Conservation (phyloP, 768 basidiomycete species). For the Kwoniella europaea region DNA sequence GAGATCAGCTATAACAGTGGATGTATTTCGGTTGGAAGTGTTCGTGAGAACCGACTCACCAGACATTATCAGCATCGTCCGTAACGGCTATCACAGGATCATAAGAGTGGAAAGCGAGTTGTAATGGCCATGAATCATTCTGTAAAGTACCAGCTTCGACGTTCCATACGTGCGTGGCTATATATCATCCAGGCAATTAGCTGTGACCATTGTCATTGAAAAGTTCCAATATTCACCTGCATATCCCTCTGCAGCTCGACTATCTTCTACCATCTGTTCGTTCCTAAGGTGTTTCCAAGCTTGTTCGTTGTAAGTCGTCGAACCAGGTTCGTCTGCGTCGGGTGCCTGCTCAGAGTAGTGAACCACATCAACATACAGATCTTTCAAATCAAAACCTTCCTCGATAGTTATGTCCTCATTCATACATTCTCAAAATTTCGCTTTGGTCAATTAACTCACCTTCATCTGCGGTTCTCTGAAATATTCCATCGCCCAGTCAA, state of each 20-base stretch:
- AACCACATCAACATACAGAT: conserved; percentile 1
- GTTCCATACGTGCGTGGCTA: conserved; percentile 58
- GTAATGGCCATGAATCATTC: conserved; percentile 58
- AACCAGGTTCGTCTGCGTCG: conserved; percentile 94
- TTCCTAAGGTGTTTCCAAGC: conserved; percentile 92
- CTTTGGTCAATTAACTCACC: conserved; percentile 62
- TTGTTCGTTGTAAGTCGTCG: conserved; percentile 89
- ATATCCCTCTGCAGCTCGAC: conserved; percentile 69
- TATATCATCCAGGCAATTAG: background rate
- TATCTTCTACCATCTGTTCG: conserved; percentile 75
- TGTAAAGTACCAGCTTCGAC: conserved; percentile 56
- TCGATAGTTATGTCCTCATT: no score
- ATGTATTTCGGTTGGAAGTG: background rate
- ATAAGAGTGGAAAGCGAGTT: conserved; percentile 87
- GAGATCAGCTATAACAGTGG: conserved; percentile 20
- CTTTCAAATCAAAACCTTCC: no score
- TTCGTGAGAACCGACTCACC: conserved; percentile 61
- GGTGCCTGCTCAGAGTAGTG: conserved; percentile 65
- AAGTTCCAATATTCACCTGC: conserved; percentile 66
- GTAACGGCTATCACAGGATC: conserved; percentile 85
- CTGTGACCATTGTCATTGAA: background rate
- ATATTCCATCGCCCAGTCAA: conserved; percentile 95
- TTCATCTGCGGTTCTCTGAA: conserved; percentile 99
- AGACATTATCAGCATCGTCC: conserved; percentile 83
- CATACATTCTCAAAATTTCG: background rate